Conservation (phyloP, 345 rosid genomes). For the Ceriops decandra region DNA sequence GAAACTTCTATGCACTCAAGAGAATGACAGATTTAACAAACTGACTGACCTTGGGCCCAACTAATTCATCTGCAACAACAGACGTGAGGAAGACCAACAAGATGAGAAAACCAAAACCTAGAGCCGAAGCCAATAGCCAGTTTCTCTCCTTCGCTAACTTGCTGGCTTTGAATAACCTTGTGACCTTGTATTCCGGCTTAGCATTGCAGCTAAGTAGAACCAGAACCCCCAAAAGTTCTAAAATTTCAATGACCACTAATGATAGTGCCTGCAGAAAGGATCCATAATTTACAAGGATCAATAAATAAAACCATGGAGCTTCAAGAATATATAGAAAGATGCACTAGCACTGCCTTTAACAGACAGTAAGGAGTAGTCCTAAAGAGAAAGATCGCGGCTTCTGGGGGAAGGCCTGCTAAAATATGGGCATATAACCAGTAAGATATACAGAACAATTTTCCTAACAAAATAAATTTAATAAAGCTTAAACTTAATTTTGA, state of each 20-base stretch:
- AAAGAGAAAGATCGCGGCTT: neutral
- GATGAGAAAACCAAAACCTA: constrained; percentile 58
- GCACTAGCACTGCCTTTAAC: neutral
- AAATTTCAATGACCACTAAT: constrained; percentile 44
- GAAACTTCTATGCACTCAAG: constrained; percentile 11
- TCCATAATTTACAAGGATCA: neutral
- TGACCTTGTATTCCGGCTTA: constrained; percentile 40
- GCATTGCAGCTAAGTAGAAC: constrained; percentile 47
- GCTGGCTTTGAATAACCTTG: constrained; percentile 34
- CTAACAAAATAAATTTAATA: too few species aligned
- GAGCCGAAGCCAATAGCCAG: constrained; percentile 59
- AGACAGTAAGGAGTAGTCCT: neutral
- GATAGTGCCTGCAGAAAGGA: constrained; percentile 49
- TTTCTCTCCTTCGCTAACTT: constrained; percentile 36
- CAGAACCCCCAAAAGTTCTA: constrained; percentile 56
- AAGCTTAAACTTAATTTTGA: too few species aligned
- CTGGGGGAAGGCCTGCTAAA: neutral
- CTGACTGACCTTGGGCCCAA: constrained; percentile 53
- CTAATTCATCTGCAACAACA: constrained; percentile 39
- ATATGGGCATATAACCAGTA: too few species aligned
- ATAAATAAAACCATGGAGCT: constrained; percentile 8
- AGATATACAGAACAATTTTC: neutral
- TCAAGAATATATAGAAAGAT: neutral
- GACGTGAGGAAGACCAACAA: constrained; percentile 33
- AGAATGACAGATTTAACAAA: constrained; percentile 5